These are phyloP conservation scores for Aspergillus amoenus DNA, from an alignment of 2,329 filamentous ascomycete genomes.

Conservation along the genomic window DNA sequence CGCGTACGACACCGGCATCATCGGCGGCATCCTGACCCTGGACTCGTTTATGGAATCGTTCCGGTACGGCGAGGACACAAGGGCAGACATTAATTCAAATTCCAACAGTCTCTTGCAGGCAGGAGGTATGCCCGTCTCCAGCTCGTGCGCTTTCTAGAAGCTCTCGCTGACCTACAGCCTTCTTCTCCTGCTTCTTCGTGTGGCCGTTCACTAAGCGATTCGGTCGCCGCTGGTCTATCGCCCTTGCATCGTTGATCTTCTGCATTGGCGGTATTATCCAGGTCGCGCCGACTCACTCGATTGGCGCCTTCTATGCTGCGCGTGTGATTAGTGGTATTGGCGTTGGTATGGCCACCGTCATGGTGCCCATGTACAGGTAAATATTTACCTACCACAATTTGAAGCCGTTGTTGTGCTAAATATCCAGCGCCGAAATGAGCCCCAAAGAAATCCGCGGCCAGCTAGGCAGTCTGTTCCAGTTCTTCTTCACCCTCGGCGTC, in stretches of 20 bases:
- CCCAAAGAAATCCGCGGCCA: constrained; percentile 45
- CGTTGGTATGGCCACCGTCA: constrained; percentile 45
- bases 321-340: constrained; percentile 49
- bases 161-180: constrained; percentile 32
- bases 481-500: constrained; percentile 38
- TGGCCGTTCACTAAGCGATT: constrained; percentile 47
- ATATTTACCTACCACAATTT: no score
- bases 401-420: background rate
- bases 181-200: constrained; percentile 51
- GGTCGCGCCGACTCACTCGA: constrained; percentile 47
- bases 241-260: constrained; percentile 44
- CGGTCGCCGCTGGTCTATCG: constrained; percentile 48
- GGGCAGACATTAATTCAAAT: constrained; percentile 46
- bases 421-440: constrained; percentile 37
- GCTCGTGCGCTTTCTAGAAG: no score
- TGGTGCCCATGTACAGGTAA: constrained; percentile 41
- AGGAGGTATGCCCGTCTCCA: constrained; percentile 26
- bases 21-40: constrained; percentile 47
- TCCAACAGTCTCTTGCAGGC: constrained; percentile 52
- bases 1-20: constrained; percentile 35
- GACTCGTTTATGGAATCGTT: constrained; percentile 45
- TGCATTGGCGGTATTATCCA: constrained; percentile 44
- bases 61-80: constrained; percentile 34
- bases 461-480: constrained; percentile 38
- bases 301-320: constrained; percentile 48